Base-by-base conservation (phyloP, 2,329 filamentous ascomycete species). In the Fusarium redolens region DNA sequence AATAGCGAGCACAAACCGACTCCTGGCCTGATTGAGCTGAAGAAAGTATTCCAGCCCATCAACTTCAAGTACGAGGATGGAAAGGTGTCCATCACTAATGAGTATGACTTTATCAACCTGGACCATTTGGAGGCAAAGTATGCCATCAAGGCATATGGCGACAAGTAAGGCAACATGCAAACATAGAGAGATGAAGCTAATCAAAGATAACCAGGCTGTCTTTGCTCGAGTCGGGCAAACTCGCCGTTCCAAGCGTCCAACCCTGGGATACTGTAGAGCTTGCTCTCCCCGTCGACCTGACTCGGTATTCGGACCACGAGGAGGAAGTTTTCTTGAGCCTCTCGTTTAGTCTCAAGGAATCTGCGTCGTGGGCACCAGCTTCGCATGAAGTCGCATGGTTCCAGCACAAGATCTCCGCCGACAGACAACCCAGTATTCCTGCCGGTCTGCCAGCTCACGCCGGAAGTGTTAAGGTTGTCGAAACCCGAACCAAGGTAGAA, bases 1-100 rank as follows among this genome's bases (percentile, higher is more conserved):
- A 28, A 67, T 6, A 67, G 62, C n/a, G 62, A 67, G 7, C 65
- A 67, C 9, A 51, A 67, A 6, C 65, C 65, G 2, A 67, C 65
- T 0, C 62, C 65, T 0, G 65, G 65, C 1, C 9, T 67, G 1
- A 25, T n/a, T 18, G 65, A 67, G 20, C 7, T 67, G 20, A 67
- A 67, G 31, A 61, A 37, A 4, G 62, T 67, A 2, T 67, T 67
- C 15, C 65, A 67, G 14, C 65, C 65, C 1, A 41, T 67, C 4
- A 52, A 30, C 17, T 61, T 67, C 7, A 37, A 61, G 9, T 33
- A 12, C 1, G 14, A 52, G 5, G 30, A 15, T 8, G 45, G 45
- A 1, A 61, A 67, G 10, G 22, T 67, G 3, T 4, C 17, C 0
- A 37, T 67, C 11, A 67, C 62, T 0, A 67, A 67, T 15, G 63